phyloP scores from a whole-genome alignment of 73 alveolate species.

The Symbiodinium natans region DNA sequence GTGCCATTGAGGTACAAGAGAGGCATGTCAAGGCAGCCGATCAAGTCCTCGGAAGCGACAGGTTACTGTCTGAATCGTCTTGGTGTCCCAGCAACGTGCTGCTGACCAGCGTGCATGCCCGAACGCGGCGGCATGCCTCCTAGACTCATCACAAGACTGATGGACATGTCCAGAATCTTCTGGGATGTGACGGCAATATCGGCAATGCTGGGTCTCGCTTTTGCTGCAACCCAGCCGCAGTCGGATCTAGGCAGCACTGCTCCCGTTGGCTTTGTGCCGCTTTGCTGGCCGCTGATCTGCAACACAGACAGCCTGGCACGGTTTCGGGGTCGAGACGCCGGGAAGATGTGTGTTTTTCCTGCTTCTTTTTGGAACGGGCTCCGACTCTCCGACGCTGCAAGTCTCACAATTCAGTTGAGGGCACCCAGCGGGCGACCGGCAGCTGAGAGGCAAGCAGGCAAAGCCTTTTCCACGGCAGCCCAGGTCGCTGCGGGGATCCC shows the following conservation, averaged over 20 bases:
- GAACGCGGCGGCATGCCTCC: no score
- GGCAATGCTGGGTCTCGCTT: no score
- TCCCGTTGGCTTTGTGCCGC: slow-evolving; percentile 17
- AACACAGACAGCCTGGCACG: slow-evolving; percentile 54
- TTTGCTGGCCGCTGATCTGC: not conserved
- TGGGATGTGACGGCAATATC: no score
- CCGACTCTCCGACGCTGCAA: not conserved
- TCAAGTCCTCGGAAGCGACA: not conserved
- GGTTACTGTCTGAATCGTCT: no score
- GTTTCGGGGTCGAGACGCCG: not conserved
- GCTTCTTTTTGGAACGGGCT: not conserved
- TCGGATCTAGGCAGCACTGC: slow-evolving; percentile 14
- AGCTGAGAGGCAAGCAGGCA: not conserved
- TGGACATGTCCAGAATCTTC: no score
- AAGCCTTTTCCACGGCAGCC: not conserved
- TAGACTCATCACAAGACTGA: no score
- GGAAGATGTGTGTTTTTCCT: not conserved
- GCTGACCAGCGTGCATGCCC: no score
- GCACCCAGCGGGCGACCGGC: not conserved
- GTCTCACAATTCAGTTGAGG: not conserved
- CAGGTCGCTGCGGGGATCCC: not conserved
- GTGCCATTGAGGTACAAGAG: slow-evolving; percentile 70
- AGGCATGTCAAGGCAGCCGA: slow-evolving; percentile 9
- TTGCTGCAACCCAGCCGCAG: not conserved
- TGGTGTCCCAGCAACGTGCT: no score